Conservation (phyloP, 176 grass and related monocot genomes). For the Chrysopogon serrulatus region DNA sequence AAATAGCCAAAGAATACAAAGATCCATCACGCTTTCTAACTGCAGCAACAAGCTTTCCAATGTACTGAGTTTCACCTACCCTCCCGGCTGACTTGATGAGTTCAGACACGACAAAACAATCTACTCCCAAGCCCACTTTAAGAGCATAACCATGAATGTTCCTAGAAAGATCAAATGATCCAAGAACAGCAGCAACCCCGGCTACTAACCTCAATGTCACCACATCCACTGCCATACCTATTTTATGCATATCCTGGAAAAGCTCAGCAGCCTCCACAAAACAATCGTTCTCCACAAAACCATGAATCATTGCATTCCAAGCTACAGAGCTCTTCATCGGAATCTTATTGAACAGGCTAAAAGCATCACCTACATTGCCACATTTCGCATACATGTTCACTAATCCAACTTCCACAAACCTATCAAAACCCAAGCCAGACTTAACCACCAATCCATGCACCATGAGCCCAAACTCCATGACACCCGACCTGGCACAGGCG, state of each 20-base stretch:
- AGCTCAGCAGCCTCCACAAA: conserved; percentile 52
- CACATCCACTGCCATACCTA: conserved; percentile 73
- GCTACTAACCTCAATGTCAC: conserved; percentile 74
- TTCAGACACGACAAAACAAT: conserved; percentile 75
- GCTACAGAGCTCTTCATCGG: conserved; percentile 68
- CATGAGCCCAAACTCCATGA: conserved; percentile 64
- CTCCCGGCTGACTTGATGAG: conserved; percentile 62
- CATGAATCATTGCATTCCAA: conserved; percentile 92
- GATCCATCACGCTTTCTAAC: conserved; percentile 55
- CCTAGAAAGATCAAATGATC: conserved; percentile 54
- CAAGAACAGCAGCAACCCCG: conserved; percentile 43
- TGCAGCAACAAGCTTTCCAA: conserved; percentile 53
- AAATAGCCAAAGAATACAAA: conserved; percentile 73
- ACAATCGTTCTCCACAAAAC: conserved; percentile 50
- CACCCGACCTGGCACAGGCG: conserved; percentile 45
- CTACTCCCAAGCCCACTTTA: conserved; percentile 61
- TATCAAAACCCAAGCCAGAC: conserved; percentile 53
- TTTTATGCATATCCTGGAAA: conserved; percentile 56
- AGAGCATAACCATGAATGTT: conserved; percentile 78
- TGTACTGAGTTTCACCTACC: conserved; percentile 61
- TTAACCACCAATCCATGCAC: conserved; percentile 73
- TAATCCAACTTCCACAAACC: conserved; percentile 84
- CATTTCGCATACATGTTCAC: conserved; percentile 75
- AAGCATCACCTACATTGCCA: conserved; percentile 54
- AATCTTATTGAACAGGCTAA: conserved; percentile 68